Evolutionary conservation across 495 filamentous ascomycete genomes (phyloP).

Genomic region (Lepidopterella palustris): DNA sequence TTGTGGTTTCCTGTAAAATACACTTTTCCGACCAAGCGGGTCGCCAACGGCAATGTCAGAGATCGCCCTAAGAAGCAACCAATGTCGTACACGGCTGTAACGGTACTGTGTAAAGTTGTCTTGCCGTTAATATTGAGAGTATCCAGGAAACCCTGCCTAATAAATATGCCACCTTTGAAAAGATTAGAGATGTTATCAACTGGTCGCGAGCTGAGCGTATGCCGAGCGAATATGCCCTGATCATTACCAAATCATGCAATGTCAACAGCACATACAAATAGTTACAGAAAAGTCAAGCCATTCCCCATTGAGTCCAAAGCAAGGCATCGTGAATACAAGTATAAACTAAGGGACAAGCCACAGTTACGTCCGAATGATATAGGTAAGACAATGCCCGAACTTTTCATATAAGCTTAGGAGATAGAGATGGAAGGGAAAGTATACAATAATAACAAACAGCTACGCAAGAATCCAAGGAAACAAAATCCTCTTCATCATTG

Average conservation of each 20-base stretch:
- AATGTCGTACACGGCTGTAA: constrained; percentile 61
- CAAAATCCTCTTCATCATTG: not conserved
- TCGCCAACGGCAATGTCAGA: constrained; percentile 55
- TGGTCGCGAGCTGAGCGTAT: not conserved
- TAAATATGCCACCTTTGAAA: constrained; percentile 51
- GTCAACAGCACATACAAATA: constrained; percentile 31
- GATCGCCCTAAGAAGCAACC: constrained; percentile 60
- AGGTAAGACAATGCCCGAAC: not conserved
- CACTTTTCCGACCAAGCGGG: constrained; percentile 51
- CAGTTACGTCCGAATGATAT: constrained; percentile 13
- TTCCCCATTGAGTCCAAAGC: constrained; percentile 50
- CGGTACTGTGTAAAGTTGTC: constrained; percentile 47
- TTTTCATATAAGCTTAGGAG: not conserved
- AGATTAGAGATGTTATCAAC: constrained; percentile 12
- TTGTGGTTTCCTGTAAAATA: constrained; percentile 48
- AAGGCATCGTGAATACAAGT: constrained; percentile 39
- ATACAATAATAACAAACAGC: not conserved
- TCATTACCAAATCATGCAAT: constrained; percentile 53
- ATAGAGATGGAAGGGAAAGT: not conserved
- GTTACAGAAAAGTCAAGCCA: constrained; percentile 56
- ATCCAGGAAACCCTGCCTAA: constrained; percentile 52
- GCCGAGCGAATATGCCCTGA: constrained; percentile 46
- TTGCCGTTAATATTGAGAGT: constrained; percentile 44
- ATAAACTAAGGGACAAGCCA: constrained; percentile 4
- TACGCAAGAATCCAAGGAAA: not conserved